phyloP scores from a whole-genome alignment of 352 stramenopile species.

The Phytophthora citrophthora region DNA sequence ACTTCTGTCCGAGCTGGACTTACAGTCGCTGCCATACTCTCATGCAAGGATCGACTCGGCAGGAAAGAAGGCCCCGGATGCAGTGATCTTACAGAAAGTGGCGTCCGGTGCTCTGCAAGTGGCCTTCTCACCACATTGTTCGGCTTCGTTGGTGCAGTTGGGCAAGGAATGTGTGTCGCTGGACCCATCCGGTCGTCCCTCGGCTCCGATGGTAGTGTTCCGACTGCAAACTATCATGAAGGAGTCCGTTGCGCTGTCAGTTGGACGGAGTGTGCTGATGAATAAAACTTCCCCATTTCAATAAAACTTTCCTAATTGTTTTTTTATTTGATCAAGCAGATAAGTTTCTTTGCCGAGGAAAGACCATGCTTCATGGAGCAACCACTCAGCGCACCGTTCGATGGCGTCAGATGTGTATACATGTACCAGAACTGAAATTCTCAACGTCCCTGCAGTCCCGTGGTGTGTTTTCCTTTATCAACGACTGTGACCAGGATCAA shows the following conservation, averaged over 20 bases:
- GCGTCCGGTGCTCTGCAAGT: constrained; percentile 12
- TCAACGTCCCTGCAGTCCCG: constrained; percentile 3
- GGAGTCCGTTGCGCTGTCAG: neutral
- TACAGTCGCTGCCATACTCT: constrained; percentile 21
- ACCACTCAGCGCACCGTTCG: neutral
- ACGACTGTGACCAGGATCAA: constrained; percentile 34
- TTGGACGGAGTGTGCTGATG: no score
- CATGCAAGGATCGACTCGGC: constrained; percentile 15
- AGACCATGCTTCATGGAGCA: neutral
- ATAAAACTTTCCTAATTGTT: no score
- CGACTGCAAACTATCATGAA: constrained; percentile 26
- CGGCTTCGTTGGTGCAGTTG: constrained; percentile 9
- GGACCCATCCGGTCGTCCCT: constrained; percentile 15
- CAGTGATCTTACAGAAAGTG: constrained; percentile 25
- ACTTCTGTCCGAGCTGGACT: constrained; percentile 37
- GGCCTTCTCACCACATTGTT: constrained; percentile 14
- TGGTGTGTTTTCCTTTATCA: constrained; percentile 59
- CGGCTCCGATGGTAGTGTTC: constrained; percentile 27
- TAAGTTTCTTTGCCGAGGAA: no score
- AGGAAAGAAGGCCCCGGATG: constrained; percentile 13
- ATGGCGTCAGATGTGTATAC: neutral
- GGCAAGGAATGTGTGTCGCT: constrained; percentile 15
- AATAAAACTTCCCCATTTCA: no score
- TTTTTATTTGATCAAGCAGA: no score
- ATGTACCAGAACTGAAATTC: neutral